These are phyloP conservation scores for Claviceps sp. DNA, from an alignment of 2,329 filamentous ascomycete species.

Conservation along the genomic window DNA sequence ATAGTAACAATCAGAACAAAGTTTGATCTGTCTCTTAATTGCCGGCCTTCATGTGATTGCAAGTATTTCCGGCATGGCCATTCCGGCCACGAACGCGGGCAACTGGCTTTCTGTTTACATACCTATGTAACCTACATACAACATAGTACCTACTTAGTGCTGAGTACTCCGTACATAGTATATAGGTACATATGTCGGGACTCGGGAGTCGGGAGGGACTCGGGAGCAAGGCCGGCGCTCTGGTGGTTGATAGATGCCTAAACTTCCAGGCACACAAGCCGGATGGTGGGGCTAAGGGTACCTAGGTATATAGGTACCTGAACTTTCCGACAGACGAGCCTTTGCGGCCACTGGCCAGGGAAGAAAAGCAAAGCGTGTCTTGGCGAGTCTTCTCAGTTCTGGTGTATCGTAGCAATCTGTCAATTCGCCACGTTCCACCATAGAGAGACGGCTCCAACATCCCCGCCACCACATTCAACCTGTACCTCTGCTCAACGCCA, in stretches of 20 bases:
- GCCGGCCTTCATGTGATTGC: background rate
- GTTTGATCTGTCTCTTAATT: background rate
- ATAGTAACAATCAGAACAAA: background rate
- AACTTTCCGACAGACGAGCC: background rate
- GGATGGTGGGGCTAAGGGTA: background rate
- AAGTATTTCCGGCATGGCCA: background rate
- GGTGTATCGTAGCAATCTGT: constrained; percentile 3
- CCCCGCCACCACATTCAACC: constrained; percentile 9
- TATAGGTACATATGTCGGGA: too few species aligned
- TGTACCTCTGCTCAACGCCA: constrained; percentile 7
- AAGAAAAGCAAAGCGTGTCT: constrained; percentile 1
- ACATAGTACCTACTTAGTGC: too few species aligned
- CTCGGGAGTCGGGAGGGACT: too few species aligned
- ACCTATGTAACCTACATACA: too few species aligned
- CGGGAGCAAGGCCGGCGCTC: too few species aligned
- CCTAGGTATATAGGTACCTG: background rate
- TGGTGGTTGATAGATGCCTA: constrained; percentile 9
- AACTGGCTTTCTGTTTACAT: too few species aligned
- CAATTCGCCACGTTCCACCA: constrained; percentile 4
- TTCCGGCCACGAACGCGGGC: background rate
- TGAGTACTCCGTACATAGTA: too few species aligned
- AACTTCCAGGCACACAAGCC: constrained; percentile 9
- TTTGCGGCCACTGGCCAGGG: background rate
- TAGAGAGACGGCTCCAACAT: constrained; percentile 3
- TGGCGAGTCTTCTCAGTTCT: background rate